phyloP scores from a whole-genome alignment of 371 early-diverging fungal genomes.

The Scutellospora calospora region DNA sequence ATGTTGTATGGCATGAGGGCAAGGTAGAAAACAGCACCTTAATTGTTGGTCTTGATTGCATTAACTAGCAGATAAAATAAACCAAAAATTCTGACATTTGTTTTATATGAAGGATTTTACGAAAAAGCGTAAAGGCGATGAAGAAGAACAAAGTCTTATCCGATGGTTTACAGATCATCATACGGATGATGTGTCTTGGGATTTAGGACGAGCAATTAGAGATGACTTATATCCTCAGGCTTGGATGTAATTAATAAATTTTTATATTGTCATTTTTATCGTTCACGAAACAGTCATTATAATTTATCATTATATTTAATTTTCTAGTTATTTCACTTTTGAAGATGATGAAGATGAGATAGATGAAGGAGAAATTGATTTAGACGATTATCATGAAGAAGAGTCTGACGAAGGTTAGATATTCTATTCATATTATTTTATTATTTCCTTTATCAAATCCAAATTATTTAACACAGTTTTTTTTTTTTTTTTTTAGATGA shows the following conservation, averaged over 20 bases:
- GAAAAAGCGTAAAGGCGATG: not conserved
- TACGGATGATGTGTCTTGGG: slow-evolving; percentile 8
- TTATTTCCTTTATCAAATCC: no score
- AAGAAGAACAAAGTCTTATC: slow-evolving; percentile 10
- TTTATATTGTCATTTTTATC: no score
- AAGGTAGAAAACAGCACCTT: not conserved
- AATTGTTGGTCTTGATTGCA: not conserved
- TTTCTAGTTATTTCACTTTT: no score
- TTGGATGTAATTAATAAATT: not conserved
- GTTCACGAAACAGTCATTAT: no score
- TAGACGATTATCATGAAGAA: no score
- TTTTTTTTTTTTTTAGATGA: no score
- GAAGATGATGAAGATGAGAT: no score
- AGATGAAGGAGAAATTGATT: no score
- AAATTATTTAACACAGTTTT: no score
- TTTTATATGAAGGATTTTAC: slow-evolving; percentile 7
- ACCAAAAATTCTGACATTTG: not conserved
- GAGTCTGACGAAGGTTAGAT: no score
- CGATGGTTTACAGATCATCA: slow-evolving; percentile 4
- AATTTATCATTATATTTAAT: no score
- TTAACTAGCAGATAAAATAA: not conserved
- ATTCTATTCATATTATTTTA: no score
- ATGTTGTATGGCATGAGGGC: not conserved
- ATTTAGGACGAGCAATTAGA: not conserved
- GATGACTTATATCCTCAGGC: slow-evolving; percentile 8